These are phyloP conservation scores for Tephrocybe sp. DNA, from an alignment of 768 basidiomycete genomes.

Conservation along the genomic window DNA sequence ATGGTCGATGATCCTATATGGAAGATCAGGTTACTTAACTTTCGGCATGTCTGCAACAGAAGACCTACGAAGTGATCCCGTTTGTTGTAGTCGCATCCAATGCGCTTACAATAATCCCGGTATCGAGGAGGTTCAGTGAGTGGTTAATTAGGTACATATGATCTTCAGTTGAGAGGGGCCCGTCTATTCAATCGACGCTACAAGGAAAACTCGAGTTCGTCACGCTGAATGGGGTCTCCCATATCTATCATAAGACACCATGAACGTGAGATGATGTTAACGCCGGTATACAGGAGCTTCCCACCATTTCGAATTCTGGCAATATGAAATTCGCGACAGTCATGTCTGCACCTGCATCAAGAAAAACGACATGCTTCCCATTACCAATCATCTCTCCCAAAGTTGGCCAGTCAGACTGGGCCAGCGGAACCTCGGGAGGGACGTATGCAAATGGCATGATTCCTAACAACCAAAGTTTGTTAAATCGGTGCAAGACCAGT, in stretches of 20 bases:
- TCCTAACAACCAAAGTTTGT: slow-evolving; percentile 20
- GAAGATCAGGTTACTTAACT: neutral
- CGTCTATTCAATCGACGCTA: slow-evolving; percentile 48
- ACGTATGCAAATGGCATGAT: slow-evolving; percentile 49
- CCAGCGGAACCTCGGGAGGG: slow-evolving; percentile 45
- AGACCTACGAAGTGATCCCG: slow-evolving; percentile 35
- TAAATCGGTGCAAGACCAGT: neutral
- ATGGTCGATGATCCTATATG: slow-evolving; percentile 36
- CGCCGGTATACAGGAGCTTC: neutral
- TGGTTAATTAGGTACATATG: slow-evolving; percentile 66
- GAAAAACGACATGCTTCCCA: slow-evolving; percentile 44
- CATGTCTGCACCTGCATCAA: slow-evolving; percentile 13
- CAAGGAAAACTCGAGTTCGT: slow-evolving; percentile 55
- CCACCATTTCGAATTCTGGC: slow-evolving; percentile 14
- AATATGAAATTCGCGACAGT: slow-evolving; percentile 12
- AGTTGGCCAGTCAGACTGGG: slow-evolving; percentile 59
- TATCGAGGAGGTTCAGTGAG: slow-evolving; percentile 39
- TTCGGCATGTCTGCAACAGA: neutral
- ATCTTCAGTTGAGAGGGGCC: slow-evolving; percentile 46
- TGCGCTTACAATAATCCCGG: slow-evolving; percentile 37
- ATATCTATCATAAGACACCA: slow-evolving; percentile 42
- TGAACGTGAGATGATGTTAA: neutral
- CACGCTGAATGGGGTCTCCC: slow-evolving; percentile 57
- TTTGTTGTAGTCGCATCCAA: slow-evolving; percentile 26
- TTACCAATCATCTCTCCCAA: slow-evolving; percentile 57